These are phyloP conservation scores for Melanomma pulvis-pyrius DNA, from an alignment of 495 filamentous ascomycete species.

Conservation along the genomic window DNA sequence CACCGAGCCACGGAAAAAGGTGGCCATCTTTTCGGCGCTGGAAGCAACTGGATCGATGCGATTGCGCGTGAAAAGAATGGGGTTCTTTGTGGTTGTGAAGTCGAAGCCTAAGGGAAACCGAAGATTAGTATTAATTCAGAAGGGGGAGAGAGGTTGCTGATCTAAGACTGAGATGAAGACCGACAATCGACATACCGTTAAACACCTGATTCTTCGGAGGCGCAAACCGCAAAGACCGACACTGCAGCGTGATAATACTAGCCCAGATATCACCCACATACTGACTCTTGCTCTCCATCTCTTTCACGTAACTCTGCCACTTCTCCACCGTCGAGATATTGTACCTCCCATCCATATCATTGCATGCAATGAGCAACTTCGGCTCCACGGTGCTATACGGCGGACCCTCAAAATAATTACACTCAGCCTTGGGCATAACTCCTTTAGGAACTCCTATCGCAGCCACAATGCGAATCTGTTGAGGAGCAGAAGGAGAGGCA, in stretches of 20 bases:
- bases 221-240: not conserved
- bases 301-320: not conserved
- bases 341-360: not conserved
- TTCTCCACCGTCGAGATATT: not conserved
- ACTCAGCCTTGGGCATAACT: too few relatives aligned
- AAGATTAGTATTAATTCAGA: not conserved
- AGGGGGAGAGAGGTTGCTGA: not conserved
- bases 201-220: not conserved
- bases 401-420: too few relatives aligned
- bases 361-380: not conserved
- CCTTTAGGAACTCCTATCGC: too few relatives aligned
- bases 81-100: not conserved
- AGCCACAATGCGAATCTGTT: too few relatives aligned
- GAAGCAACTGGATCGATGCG: constrained; percentile 5
- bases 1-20: constrained; percentile 4
- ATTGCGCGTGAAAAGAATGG: constrained; percentile 1
- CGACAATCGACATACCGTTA: not conserved
- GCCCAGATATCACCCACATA: not conserved
- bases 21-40: constrained; percentile 9
- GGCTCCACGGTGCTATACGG: not conserved
- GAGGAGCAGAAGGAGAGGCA: too few relatives aligned
- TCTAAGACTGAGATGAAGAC: not conserved
- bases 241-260: not conserved
- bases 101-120: too few relatives aligned
- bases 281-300: not conserved